A percentile compares a stretch with the other conserved stretches of the same genome.
phyloP scores from a whole-genome alignment of 768 basidiomycete species.

The Boletus sensibilis region DNA sequence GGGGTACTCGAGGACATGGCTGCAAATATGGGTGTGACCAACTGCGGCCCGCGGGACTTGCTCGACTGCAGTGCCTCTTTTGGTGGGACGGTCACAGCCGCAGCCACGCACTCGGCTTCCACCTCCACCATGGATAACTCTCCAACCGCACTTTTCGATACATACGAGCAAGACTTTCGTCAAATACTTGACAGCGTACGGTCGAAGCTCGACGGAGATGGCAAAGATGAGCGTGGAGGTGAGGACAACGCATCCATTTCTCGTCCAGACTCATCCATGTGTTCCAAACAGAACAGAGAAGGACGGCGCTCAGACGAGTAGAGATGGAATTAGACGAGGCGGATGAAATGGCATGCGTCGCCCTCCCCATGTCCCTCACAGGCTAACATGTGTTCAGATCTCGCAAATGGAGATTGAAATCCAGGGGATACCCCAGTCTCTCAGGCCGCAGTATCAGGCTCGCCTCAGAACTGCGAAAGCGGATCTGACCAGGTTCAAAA shows the following conservation, averaged over 20 bases:
- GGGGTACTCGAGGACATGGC: conserved; percentile 39
- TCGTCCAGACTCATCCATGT: not conserved
- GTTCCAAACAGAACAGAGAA: conserved; percentile 65
- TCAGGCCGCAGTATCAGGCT: conserved; percentile 72
- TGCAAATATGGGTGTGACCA: conserved; percentile 1
- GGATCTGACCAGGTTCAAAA: conserved; percentile 77
- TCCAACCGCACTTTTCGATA: conserved; percentile 83
- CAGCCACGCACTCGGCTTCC: conserved; percentile 11
- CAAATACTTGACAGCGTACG: conserved; percentile 74
- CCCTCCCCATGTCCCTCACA: not conserved
- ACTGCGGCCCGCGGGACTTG: conserved; percentile 7
- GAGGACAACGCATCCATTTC: conserved; percentile 25
- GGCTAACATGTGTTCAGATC: conserved; percentile 49
- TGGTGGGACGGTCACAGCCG: conserved; percentile 16
- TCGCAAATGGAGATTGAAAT: conserved; percentile 99
- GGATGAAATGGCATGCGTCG: conserved; percentile 80
- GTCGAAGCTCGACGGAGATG: conserved; percentile 73
- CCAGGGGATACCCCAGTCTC: conserved; percentile 86
- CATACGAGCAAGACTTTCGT: conserved; percentile 90
- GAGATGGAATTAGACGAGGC: conserved; percentile 98
- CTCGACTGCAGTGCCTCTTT: conserved; percentile 28
- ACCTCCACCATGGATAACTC: conserved; percentile 67
- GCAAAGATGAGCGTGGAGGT: conserved; percentile 69
- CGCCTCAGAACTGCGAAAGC: conserved; percentile 75
- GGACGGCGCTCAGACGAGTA: conserved; percentile 74